phyloP scores from a whole-genome alignment of 139 green algal species.

The Chlorella vulgaris region DNA sequence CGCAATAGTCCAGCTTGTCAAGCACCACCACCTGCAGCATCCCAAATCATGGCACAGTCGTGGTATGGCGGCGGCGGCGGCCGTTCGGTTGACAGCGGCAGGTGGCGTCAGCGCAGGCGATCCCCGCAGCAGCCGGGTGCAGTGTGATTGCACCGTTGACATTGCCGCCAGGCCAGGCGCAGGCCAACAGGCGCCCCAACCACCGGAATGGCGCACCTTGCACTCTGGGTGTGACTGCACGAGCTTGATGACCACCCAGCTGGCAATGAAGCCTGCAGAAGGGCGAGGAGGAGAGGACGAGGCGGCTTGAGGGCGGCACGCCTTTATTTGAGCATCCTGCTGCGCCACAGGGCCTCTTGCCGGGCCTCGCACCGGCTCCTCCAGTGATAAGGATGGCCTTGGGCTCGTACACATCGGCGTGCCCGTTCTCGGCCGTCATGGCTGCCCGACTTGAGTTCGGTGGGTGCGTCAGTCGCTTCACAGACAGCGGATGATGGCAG shows the following conservation, averaged over 20 bases:
- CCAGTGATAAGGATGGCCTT: conserved; percentile 87
- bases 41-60: too few relatives aligned
- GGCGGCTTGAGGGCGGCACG: not conserved
- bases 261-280: conserved; percentile 86
- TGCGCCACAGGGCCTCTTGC: too few relatives aligned
- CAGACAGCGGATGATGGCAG: too few relatives aligned
- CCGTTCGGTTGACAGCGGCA: too few relatives aligned
- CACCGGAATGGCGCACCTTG: conserved; percentile 67
- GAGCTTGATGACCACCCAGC: conserved; percentile 82
- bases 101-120: too few relatives aligned
- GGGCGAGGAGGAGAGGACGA: not conserved
- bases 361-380: conserved; percentile 52
- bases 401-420: conserved; percentile 60
- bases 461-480: too few relatives aligned
- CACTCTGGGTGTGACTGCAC: conserved; percentile 81
- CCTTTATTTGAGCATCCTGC: not conserved
- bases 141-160: too few relatives aligned
- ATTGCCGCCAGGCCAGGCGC: not conserved
- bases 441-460: not conserved
- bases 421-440: conserved; percentile 20
- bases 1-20: conserved; percentile 98
- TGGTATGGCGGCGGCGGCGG: too few relatives aligned
- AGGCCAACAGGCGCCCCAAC: not conserved
- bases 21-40: conserved; percentile 84
- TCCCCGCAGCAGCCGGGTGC: too few relatives aligned